Conservation (phyloP, 139 green algal genomes). For the Closterium sp. region DNA sequence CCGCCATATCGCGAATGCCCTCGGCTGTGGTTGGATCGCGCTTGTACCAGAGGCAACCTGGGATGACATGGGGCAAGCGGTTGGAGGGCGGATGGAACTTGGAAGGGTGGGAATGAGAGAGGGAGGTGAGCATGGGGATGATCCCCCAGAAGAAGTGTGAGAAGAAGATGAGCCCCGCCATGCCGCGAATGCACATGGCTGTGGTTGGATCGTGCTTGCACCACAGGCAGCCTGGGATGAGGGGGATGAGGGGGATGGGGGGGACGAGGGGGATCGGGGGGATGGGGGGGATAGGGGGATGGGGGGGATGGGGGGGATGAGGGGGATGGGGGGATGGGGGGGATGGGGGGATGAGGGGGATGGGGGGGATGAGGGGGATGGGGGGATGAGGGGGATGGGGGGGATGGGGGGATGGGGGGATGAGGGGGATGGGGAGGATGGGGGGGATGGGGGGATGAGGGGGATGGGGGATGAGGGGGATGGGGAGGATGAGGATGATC, state of each 20-base stretch:
- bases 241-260: not conserved
- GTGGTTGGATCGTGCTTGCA: too few species aligned
- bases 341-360: not conserved
- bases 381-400: too few species aligned
- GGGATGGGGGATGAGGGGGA: not conserved
- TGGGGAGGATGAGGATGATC: not conserved
- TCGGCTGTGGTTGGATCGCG: not conserved
- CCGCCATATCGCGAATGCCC: constrained; percentile 13
- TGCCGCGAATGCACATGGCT: too few species aligned
- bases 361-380: too few species aligned
- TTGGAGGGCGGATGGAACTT: too few species aligned
- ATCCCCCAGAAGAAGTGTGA: too few species aligned
- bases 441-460: not conserved
- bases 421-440: not conserved
- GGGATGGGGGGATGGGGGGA: too few species aligned
- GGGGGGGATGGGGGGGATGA: too few species aligned
- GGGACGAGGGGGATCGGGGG: not conserved
- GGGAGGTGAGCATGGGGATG: too few species aligned
- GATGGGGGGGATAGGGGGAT: not conserved
- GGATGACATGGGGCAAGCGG: not conserved
- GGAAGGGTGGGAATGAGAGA: too few species aligned
- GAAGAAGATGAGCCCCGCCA: too few species aligned
- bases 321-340: not conserved
- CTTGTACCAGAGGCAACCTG: constrained; percentile 39
- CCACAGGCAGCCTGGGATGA: not conserved